Evolutionary conservation across 2,329 filamentous ascomycete species (phyloP), one percentile per base, ranked within the genome.

Genomic region (Claviceps maximensis): DNA sequence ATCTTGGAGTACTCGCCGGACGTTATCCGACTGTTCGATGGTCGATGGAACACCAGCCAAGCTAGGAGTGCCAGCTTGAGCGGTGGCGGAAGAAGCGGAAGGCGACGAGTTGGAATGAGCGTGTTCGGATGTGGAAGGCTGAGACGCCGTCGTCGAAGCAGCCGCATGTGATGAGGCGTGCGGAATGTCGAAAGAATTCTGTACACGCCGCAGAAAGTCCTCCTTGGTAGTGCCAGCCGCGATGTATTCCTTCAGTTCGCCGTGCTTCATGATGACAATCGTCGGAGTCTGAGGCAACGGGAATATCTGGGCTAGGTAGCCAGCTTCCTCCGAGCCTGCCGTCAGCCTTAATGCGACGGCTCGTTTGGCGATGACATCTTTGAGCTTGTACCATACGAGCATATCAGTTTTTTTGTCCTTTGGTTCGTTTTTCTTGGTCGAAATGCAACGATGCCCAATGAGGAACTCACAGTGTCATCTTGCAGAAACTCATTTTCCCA

Each of bases 251-350:
- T 85, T 83, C 15, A 95, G 71, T 56, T 86, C 79, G 9, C 86
- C 88, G 67, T 89, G 86, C 63, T 83, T 81, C 60, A 95, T 90
- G 21, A 94, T 73, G 17, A 95, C 77, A 9, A 95, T 69, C 1
- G 86, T 86, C 0, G 91, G 90, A n/a, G 82, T 81, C 58, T 81
- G 81, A 1, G 80, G 78, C n/a, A 95, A 72, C 0, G 88, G 87
- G 61, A 88, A 94, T 61, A 95, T 87, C 47, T 87, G 87, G 10
- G 83, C 79, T 15, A 97, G 74, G 62, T 89, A 94, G 6, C 79
- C 82, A 10, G 89, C 89, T 71, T 95, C 89, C 58, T 86, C 79
- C 2, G 86, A 89, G 23, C 84, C 87, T 19, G 83, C 81, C 36
- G 75, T 69, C 23, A 96, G 74, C 50, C 84, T 80, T 23, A 96